These are phyloP conservation scores for Immersiporthe knoxdaviesiana DNA, from an alignment of 2,329 filamentous ascomycete genomes.

Conservation along the genomic window DNA sequence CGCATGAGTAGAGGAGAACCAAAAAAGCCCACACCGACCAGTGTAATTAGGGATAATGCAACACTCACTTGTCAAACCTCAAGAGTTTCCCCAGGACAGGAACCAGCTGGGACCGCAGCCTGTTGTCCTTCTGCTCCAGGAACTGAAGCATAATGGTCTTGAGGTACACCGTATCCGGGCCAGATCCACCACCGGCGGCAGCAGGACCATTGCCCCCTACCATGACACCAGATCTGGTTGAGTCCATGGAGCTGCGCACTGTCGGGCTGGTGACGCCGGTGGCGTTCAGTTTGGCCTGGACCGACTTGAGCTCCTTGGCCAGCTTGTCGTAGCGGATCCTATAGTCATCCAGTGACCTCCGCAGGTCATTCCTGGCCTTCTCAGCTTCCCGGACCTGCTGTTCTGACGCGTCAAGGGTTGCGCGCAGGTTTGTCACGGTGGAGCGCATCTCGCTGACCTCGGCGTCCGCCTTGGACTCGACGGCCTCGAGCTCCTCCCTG, in stretches of 20 bases:
- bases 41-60: slow-evolving; percentile 31
- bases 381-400: slow-evolving; percentile 81
- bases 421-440: slow-evolving; percentile 76
- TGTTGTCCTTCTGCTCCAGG: slow-evolving; percentile 78
- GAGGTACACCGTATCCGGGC: slow-evolving; percentile 65
- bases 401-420: slow-evolving; percentile 86
- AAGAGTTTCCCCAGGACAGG: slow-evolving; percentile 77
- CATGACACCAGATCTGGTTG: slow-evolving; percentile 47
- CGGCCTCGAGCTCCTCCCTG: slow-evolving; percentile 75
- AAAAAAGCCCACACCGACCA: neutral
- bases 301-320: slow-evolving; percentile 64
- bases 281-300: slow-evolving; percentile 50
- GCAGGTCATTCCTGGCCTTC: slow-evolving; percentile 76
- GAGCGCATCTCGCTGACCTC: slow-evolving; percentile 77
- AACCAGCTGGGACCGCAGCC: slow-evolving; percentile 74
- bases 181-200: slow-evolving; percentile 31
- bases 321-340: slow-evolving; percentile 78
- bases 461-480: slow-evolving; percentile 67
- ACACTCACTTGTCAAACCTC: slow-evolving; percentile 75
- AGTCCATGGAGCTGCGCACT: slow-evolving; percentile 50
- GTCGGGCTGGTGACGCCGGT: slow-evolving; percentile 39
- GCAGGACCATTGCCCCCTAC: slow-evolving; percentile 31
- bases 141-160: slow-evolving; percentile 84
- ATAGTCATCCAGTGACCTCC: slow-evolving; percentile 76
- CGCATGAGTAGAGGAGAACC: neutral